Evolutionary conservation across 2,329 filamentous ascomycete species (phyloP).

Genomic region (Dothiorella sarmentorum): DNA sequence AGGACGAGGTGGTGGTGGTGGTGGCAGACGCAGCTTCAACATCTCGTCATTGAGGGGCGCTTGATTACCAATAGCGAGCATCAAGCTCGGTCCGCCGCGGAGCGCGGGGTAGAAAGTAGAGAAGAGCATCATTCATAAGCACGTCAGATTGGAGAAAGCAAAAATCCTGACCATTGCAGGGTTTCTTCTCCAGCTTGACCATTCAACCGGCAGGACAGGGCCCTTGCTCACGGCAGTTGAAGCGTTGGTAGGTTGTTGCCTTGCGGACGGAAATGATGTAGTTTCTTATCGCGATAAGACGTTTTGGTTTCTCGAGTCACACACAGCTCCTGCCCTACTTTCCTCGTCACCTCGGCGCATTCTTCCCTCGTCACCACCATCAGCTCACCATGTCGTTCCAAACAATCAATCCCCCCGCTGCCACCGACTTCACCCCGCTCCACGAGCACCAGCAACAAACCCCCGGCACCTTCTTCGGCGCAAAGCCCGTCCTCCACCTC

Average conservation of each 20-base stretch:
- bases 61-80: conserved; percentile 16
- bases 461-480: conserved; percentile 67
- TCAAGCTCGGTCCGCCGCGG: conserved; percentile 2
- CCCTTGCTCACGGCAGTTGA: too few relatives aligned
- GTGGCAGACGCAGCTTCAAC: background rate
- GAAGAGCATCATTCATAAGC: too few relatives aligned
- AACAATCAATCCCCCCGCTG: conserved; percentile 56
- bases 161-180: background rate
- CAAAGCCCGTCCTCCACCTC: conserved; percentile 68
- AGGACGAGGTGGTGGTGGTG: background rate
- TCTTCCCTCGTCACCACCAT: background rate
- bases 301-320: background rate
- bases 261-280: too few relatives aligned
- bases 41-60: conserved; percentile 11
- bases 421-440: conserved; percentile 61
- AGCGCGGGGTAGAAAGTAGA: conserved; percentile 13
- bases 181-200: background rate
- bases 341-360: background rate
- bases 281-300: conserved; percentile 7
- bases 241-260: too few relatives aligned
- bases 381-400: conserved; percentile 34
- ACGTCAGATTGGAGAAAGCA: too few relatives aligned
- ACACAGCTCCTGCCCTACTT: background rate
- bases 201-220: too few relatives aligned
- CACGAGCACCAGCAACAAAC: conserved; percentile 69